A percentile compares a stretch with the other conserved stretches of the same genome.
Evolutionary conservation across 2,329 filamentous ascomycete genomes (phyloP).

Genomic region (Cladosporium colombiae): DNA sequence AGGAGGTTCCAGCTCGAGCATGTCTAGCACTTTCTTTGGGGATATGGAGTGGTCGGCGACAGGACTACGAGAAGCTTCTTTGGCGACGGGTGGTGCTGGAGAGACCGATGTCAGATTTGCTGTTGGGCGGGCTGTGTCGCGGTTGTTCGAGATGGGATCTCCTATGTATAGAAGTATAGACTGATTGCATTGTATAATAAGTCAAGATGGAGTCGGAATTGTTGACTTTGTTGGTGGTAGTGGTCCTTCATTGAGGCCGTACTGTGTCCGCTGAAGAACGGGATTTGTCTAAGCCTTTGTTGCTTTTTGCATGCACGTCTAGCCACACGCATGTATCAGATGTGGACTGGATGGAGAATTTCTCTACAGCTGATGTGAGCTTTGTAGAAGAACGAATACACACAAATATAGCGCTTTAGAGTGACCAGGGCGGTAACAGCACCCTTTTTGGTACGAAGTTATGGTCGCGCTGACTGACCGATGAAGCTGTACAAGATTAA

Average conservation of each 20-base stretch:
- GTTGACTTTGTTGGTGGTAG: not conserved
- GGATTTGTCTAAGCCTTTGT: not conserved
- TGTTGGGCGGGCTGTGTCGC: conserved; percentile 31
- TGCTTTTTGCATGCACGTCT: not conserved
- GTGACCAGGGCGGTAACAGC: too few species aligned
- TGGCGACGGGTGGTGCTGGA: conserved; percentile 33
- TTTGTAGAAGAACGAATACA: not conserved
- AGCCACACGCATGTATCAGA: not conserved
- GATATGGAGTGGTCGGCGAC: conserved; percentile 35
- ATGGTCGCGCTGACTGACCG: too few species aligned
- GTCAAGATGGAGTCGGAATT: too few species aligned
- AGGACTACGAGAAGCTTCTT: conserved; percentile 28
- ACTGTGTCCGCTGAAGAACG: not conserved
- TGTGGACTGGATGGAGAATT: not conserved
- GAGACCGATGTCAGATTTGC: conserved; percentile 36
- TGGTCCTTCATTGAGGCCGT: not conserved
- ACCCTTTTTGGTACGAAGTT: too few species aligned
- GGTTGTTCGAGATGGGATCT: conserved; percentile 35
- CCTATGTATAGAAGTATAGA: conserved; percentile 1
- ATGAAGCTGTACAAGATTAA: not conserved
- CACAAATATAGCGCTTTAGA: not conserved
- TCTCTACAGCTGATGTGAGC: not conserved
- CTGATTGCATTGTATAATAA: not conserved
- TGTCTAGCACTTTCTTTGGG: conserved; percentile 35
- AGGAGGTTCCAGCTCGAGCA: conserved; percentile 31